A percentile compares a stretch with the other conserved stretches of the same genome.
Evolutionary conservation across 2,329 filamentous ascomycete species (phyloP).

Genomic region (Xylaria sp.): DNA sequence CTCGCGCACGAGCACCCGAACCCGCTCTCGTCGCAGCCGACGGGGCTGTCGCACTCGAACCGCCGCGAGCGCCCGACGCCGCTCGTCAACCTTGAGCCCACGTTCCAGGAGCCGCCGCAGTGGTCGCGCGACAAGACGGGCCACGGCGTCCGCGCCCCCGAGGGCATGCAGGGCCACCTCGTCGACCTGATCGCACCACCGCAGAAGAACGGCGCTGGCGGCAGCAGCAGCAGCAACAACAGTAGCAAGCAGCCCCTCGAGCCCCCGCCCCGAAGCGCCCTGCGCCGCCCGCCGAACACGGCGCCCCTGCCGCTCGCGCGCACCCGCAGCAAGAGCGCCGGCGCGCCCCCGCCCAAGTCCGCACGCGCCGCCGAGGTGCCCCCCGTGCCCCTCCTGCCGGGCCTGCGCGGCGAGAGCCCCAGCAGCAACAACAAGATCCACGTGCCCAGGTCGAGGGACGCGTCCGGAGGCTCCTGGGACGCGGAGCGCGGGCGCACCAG

Average conservation of each 20-base stretch:
- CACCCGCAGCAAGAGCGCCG: conserved; percentile 35
- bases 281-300: conserved; percentile 27
- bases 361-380: conserved; percentile 21
- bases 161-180: conserved; percentile 35
- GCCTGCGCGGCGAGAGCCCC: conserved; percentile 1
- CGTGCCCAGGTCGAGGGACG: not conserved
- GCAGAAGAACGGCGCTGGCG: no score
- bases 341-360: conserved; percentile 21
- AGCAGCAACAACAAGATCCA: not conserved
- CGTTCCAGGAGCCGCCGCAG: conserved; percentile 35
- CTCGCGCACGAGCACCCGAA: conserved; percentile 23
- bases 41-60: conserved; percentile 24
- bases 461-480: conserved; percentile 1
- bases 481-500: conserved; percentile 20
- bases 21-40: conserved; percentile 25
- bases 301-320: conserved; percentile 23
- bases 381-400: conserved; percentile 33
- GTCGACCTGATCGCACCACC: conserved; percentile 35
- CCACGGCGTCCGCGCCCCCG: conserved; percentile 37
- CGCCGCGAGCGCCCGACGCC: conserved; percentile 34
- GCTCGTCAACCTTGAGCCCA: conserved; percentile 33
- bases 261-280: conserved; percentile 30
- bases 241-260: conserved; percentile 19
- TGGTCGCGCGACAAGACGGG: conserved; percentile 35
- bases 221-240: no score